phyloP scores from a whole-genome alignment of 495 filamentous ascomycete genomes.

The Lophium mytilinum region DNA sequence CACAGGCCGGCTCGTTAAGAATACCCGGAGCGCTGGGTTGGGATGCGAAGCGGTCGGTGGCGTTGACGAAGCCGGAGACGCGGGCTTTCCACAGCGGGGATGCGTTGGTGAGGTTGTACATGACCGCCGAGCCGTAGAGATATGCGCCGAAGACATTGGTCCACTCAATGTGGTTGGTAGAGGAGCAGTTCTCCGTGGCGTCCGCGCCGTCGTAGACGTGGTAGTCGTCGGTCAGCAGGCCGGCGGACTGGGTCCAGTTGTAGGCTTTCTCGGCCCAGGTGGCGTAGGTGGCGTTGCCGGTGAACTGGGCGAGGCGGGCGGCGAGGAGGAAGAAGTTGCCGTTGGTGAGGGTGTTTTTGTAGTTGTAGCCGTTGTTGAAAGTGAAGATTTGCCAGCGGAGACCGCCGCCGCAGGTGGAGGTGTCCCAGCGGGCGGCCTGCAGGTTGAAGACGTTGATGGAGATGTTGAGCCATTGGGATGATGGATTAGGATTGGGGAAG shows the following conservation, averaged over 20 bases:
- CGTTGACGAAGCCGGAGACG: conserved; percentile 7
- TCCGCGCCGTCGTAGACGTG: conserved; percentile 60
- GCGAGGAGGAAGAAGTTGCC: conserved; percentile 75
- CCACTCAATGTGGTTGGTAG: conserved; percentile 19
- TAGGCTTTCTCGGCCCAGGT: conserved; percentile 67
- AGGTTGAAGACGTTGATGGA: conserved; percentile 28
- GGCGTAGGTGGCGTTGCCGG: conserved; percentile 68
- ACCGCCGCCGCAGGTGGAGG: conserved; percentile 57
- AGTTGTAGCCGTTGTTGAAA: conserved; percentile 69
- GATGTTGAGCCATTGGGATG: conserved; percentile 23
- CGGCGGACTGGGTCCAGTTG: conserved; percentile 58
- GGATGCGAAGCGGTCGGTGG: background rate
- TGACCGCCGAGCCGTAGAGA: conserved; percentile 15
- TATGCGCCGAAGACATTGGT: conserved; percentile 3
- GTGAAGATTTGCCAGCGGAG: conserved; percentile 80
- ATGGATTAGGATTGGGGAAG: conserved; percentile 17
- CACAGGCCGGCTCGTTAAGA: conserved; percentile 61
- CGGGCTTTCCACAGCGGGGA: background rate
- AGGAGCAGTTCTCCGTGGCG: conserved; percentile 44
- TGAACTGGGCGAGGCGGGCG: conserved; percentile 66
- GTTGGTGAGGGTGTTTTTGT: conserved; percentile 76
- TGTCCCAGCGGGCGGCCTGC: conserved; percentile 56
- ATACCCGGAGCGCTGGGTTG: conserved; percentile 39
- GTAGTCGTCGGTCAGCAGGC: conserved; percentile 54
- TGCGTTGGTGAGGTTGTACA: conserved; percentile 10